Conservation (phyloP, 2,329 filamentous ascomycete genomes). For the Fusarium tupiense region DNA sequence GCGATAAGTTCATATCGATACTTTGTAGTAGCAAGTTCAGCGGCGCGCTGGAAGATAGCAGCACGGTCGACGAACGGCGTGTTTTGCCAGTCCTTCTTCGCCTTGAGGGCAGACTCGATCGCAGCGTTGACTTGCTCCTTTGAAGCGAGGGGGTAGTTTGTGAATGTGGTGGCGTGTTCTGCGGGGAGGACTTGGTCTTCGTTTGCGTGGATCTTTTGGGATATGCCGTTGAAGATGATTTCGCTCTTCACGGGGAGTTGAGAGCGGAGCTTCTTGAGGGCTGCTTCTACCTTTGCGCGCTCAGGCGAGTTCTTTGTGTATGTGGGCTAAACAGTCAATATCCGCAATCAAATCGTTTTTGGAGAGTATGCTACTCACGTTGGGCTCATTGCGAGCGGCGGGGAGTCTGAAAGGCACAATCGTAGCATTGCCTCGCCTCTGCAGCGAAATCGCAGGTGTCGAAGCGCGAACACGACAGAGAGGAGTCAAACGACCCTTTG, state of each 20-base stretch:
- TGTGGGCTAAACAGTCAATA: slow-evolving; percentile 36
- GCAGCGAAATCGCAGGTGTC: slow-evolving; percentile 20
- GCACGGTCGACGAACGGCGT: slow-evolving; percentile 91
- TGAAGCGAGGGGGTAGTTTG: slow-evolving; percentile 48
- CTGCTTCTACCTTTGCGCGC: slow-evolving; percentile 44
- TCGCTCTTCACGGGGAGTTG: slow-evolving; percentile 46
- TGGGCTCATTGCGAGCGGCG: slow-evolving; percentile 47
- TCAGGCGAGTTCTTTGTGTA: slow-evolving; percentile 46
- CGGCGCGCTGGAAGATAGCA: slow-evolving; percentile 93
- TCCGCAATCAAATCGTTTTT: accelerated
- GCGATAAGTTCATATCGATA: slow-evolving; percentile 98
- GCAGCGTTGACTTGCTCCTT: slow-evolving; percentile 57
- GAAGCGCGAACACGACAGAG: slow-evolving; percentile 24
- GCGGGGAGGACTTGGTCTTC: slow-evolving; percentile 48
- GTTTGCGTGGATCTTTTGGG: slow-evolving; percentile 40
- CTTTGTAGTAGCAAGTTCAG: slow-evolving; percentile 87
- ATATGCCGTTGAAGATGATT: slow-evolving; percentile 46
- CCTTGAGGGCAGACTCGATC: slow-evolving; percentile 84
- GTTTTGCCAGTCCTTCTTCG: slow-evolving; percentile 83
- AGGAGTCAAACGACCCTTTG: slow-evolving; percentile 34
- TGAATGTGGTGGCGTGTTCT: slow-evolving; percentile 48
- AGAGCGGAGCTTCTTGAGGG: slow-evolving; percentile 44
- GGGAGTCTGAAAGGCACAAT: slow-evolving; percentile 47
- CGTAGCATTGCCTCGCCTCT: slow-evolving; percentile 37
- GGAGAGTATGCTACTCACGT: slow-evolving; percentile 18